Evolutionary conservation across 2,329 filamentous ascomycete genomes (phyloP).

Genomic region (Orbilia oligospora): DNA sequence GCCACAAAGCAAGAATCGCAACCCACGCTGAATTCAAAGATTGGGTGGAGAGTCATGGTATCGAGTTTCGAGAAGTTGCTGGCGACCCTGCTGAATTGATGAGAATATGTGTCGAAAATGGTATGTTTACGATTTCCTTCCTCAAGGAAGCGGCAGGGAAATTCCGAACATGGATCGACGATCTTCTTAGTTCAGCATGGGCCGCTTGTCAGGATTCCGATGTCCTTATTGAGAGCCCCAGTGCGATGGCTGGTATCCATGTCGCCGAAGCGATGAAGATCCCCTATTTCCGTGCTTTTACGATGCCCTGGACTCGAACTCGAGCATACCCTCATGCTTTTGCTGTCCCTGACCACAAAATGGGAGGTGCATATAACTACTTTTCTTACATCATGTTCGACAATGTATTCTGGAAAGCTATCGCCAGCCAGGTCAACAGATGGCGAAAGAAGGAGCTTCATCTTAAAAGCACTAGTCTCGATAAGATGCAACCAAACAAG

Average conservation of each 20-base stretch:
- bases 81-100: slow-evolving; percentile 95
- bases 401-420: slow-evolving; percentile 95
- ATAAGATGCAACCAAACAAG: slow-evolving; percentile 95
- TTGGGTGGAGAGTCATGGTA: slow-evolving; percentile 93
- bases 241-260: slow-evolving; percentile 97
- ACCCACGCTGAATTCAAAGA: slow-evolving; percentile 90
- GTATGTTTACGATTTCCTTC: slow-evolving; percentile 95
- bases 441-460: slow-evolving; percentile 88
- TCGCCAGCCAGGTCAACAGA: slow-evolving; percentile 88
- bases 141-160: slow-evolving; percentile 86
- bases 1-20: slow-evolving; percentile 87
- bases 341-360: slow-evolving; percentile 90
- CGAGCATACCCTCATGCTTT: slow-evolving; percentile 97
- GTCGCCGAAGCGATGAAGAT: slow-evolving; percentile 93
- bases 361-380: slow-evolving; percentile 95
- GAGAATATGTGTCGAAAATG: slow-evolving; percentile 95
- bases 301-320: slow-evolving; percentile 98
- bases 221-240: slow-evolving; percentile 93
- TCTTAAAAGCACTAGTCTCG: slow-evolving; percentile 83
- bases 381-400: slow-evolving; percentile 97
- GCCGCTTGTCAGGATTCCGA: slow-evolving; percentile 87
- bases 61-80: slow-evolving; percentile 88
- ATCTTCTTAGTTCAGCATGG: slow-evolving; percentile 85
- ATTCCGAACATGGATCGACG: slow-evolving; percentile 80
- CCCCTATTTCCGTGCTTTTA: slow-evolving; percentile 96